A percentile compares a stretch with the other conserved stretches of the same genome.
phyloP scores from a whole-genome alignment of 495 filamentous ascomycete genomes.

The Hypoxylon rickii region DNA sequence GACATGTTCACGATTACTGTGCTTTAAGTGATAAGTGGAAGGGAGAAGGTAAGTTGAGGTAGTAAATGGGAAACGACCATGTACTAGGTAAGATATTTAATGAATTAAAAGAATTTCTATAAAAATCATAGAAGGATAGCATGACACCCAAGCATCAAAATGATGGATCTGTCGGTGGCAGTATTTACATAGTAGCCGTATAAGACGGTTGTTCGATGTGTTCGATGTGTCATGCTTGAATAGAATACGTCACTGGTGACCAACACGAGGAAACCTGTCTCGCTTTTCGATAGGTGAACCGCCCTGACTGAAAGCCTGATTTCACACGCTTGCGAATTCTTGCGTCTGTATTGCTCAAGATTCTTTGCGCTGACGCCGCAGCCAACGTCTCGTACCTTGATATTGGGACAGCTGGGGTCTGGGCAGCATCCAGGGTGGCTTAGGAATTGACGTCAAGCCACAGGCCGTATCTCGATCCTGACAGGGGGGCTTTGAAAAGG shows the following conservation, averaged over 20 bases:
- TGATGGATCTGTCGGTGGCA: background rate
- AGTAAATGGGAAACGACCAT: too few species aligned
- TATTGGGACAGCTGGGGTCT: constrained; percentile 11
- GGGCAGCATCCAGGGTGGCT: constrained; percentile 14
- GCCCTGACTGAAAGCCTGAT: constrained; percentile 17
- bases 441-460: constrained; percentile 29
- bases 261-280: constrained; percentile 18
- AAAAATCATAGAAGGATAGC: constrained; percentile 2
- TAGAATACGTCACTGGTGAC: constrained; percentile 20
- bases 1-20: constrained; percentile 37
- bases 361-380: background rate
- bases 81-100: background rate
- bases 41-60: background rate
- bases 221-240: constrained; percentile 11
- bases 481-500: constrained; percentile 5
- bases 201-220: background rate
- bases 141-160: background rate
- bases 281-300: background rate
- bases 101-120: too few species aligned
- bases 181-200: constrained; percentile 22
- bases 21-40: background rate
- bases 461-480: constrained; percentile 12
- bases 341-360: constrained; percentile 1
- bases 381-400: constrained; percentile 1
- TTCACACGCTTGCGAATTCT: constrained; percentile 8